Evolutionary conservation across 2,329 filamentous ascomycete species (phyloP).

Genomic region (Allantophomopsis lycopodina): DNA sequence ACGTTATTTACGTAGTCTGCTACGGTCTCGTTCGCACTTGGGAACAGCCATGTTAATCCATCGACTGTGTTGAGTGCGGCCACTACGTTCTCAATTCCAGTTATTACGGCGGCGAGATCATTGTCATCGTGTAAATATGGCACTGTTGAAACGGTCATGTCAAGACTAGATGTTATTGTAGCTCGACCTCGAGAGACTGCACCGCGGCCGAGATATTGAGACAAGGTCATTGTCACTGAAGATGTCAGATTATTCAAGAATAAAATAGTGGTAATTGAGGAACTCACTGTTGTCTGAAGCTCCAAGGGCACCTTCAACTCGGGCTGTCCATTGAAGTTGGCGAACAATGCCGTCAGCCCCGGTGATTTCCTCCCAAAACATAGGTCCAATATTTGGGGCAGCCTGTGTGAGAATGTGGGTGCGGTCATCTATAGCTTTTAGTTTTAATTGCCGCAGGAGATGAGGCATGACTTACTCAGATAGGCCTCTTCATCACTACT

Average conservation of each 20-base stretch:
- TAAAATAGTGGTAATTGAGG: too few relatives aligned
- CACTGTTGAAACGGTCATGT: slow-evolving; percentile 40
- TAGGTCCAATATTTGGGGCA: slow-evolving; percentile 27
- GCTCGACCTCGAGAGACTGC: slow-evolving; percentile 46
- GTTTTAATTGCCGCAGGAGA: too few relatives aligned
- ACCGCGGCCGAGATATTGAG: slow-evolving; percentile 51
- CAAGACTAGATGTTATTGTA: slow-evolving; percentile 42
- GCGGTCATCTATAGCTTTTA: slow-evolving; percentile 9
- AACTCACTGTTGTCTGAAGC: not conserved
- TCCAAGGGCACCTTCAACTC: slow-evolving; percentile 30
- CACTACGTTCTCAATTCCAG: slow-evolving; percentile 46
- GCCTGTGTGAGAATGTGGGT: slow-evolving; percentile 22
- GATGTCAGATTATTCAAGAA: not conserved
- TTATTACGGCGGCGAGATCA: slow-evolving; percentile 50
- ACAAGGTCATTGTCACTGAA: slow-evolving; percentile 30
- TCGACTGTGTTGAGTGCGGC: slow-evolving; percentile 36
- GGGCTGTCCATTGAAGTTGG: slow-evolving; percentile 16
- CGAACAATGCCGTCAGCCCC: slow-evolving; percentile 22
- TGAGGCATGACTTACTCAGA: slow-evolving; percentile 6
- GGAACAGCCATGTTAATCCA: slow-evolving; percentile 41
- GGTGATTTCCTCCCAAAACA: slow-evolving; percentile 22
- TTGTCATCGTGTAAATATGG: slow-evolving; percentile 45
- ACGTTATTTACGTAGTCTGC: slow-evolving; percentile 40
- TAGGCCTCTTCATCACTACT: slow-evolving; percentile 9
- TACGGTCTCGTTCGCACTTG: slow-evolving; percentile 33